A percentile compares a stretch with the other conserved stretches of the same genome.
Conservation (phyloP, 805 yeast species). For the Cyberlindnera veronae region DNA sequence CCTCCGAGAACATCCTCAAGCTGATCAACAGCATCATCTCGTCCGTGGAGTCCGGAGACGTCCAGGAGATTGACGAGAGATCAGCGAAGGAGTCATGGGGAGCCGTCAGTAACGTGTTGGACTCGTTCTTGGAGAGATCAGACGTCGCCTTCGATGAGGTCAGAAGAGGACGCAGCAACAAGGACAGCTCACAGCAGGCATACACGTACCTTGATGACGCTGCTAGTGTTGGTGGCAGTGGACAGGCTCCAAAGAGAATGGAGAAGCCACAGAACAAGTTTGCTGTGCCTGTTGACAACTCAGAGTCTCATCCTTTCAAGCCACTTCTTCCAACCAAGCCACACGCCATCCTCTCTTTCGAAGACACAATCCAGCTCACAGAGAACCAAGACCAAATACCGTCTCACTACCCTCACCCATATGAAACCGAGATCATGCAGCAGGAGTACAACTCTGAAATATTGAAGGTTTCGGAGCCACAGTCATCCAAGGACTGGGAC, state of each 20-base stretch:
- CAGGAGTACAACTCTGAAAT: constrained; percentile 66
- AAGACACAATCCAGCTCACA: constrained; percentile 44
- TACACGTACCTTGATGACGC: constrained; percentile 52
- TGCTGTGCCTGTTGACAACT: constrained; percentile 57
- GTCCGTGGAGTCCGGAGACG: constrained; percentile 31
- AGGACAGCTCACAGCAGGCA: constrained; percentile 10
- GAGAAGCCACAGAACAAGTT: constrained; percentile 72
- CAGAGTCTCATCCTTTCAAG: constrained; percentile 66
- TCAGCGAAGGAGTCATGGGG: constrained; percentile 55
- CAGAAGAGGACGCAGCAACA: constrained; percentile 15
- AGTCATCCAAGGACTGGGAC: constrained; percentile 60
- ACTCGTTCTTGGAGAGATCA: constrained; percentile 68
- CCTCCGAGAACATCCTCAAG: constrained; percentile 41
- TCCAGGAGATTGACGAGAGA: constrained; percentile 34
- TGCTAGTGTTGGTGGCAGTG: constrained; percentile 13
- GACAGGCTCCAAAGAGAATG: constrained; percentile 30
- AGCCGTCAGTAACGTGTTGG: constrained; percentile 57
- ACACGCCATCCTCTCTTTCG: constrained; percentile 53
- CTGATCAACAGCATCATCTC: constrained; percentile 45
- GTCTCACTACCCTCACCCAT: constrained; percentile 75
- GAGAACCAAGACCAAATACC: constrained; percentile 42
- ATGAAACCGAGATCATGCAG: constrained; percentile 64
- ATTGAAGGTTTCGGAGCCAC: constrained; percentile 42
- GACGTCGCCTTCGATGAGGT: constrained; percentile 61
- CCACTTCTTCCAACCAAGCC: constrained; percentile 77